Evolutionary conservation across 139 green algal genomes (phyloP).

Genomic region (Chlorella sp.): DNA sequence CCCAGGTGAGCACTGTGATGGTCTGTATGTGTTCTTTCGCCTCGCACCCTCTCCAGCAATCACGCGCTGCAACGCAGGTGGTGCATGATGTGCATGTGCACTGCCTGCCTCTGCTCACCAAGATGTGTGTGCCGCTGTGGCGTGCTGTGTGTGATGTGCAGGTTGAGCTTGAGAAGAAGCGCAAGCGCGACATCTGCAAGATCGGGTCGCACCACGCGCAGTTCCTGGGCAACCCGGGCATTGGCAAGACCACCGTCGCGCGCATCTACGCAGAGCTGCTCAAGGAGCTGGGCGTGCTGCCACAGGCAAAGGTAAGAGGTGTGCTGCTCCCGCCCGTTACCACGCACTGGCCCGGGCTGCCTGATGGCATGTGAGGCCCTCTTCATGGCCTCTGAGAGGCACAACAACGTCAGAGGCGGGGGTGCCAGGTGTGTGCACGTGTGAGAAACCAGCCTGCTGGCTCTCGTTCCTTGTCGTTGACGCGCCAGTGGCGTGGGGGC

Average conservation of each 20-base stretch:
- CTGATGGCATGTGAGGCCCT: no score
- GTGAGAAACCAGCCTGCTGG: no score
- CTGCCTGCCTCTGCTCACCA: not conserved
- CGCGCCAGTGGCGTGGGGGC: no score
- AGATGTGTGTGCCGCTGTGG: not conserved
- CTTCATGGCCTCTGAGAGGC: no score
- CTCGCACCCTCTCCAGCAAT: not conserved
- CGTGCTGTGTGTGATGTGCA: not conserved
- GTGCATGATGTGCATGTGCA: not conserved
- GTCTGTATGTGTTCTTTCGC: not conserved
- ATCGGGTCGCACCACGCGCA: constrained; percentile 26
- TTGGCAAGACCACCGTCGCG: constrained; percentile 44
- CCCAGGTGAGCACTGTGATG: constrained; percentile 12
- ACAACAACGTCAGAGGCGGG: no score
- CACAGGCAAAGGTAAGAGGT: constrained; percentile 8
- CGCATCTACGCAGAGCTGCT: constrained; percentile 40
- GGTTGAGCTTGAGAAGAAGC: constrained; percentile 39
- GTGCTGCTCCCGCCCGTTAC: no score
- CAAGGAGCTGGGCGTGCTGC: constrained; percentile 30
- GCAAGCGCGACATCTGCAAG: constrained; percentile 5
- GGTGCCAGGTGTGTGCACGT: no score
- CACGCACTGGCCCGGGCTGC: no score
- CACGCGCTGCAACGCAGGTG: not conserved
- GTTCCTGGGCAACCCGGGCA: constrained; percentile 49
- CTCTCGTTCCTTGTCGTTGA: no score